Evolutionary conservation across 176 grass and related monocot genomes (phyloP).

Genomic region (Oryza rufipogon): DNA sequence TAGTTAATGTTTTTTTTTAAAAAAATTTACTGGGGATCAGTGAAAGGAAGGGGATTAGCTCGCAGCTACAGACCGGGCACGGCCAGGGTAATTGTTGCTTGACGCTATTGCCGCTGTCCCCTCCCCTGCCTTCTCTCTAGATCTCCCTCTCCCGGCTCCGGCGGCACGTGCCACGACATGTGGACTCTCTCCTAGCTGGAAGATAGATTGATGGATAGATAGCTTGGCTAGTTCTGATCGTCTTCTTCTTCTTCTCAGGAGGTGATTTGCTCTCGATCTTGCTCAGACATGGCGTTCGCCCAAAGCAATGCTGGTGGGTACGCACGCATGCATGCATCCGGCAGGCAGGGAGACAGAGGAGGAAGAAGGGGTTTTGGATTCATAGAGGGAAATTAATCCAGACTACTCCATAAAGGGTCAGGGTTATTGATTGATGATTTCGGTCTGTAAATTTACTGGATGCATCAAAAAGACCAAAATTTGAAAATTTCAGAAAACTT

Average conservation of each 20-base stretch:
- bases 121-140: not conserved
- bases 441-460: too few species aligned
- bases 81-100: conserved; percentile 34
- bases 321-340: not conserved
- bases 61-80: not conserved
- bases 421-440: too few species aligned
- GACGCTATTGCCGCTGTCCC: conserved; percentile 23
- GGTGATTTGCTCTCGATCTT: not conserved
- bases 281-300: not conserved
- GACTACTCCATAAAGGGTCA: too few species aligned
- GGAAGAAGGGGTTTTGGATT: too few species aligned
- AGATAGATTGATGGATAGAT: not conserved
- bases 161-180: not conserved
- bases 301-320: too few species aligned
- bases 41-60: not conserved
- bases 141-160: not conserved
- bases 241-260: not conserved
- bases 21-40: conserved; percentile 4
- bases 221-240: not conserved
- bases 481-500: too few species aligned
- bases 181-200: not conserved
- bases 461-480: too few species aligned
- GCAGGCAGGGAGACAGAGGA: too few species aligned
- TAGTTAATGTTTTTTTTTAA: not conserved
- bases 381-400: too few species aligned